Evolutionary conservation across 352 stramenopile species (phyloP), one percentile per base, ranked within the genome.

Genomic region (Globisporangium paroecandrum): DNA sequence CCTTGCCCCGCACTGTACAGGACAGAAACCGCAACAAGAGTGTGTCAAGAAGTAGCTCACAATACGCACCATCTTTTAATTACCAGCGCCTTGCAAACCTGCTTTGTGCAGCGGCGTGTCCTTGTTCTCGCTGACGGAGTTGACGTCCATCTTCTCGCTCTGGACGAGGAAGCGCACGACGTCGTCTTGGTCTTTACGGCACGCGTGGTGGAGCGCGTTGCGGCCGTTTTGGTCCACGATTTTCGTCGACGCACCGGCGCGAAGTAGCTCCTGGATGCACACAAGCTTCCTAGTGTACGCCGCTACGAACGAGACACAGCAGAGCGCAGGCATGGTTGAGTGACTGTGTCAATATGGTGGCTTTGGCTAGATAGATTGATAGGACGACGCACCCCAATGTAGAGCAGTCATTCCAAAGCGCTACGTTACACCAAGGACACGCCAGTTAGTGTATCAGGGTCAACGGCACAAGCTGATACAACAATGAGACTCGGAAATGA

Each of bases 21-120:
- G 13, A 20, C 13, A 47, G 38, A 18, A n/a, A 20, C 13, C 6
- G 6, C 18, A 47, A 18, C 4, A 47, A 13, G 12, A 46, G 38
- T 15, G 12, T 20, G 13, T 47, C 38, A 47, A 5, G 13, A 20
- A 4, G 4, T 13, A 47, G 38, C 38, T 47, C 38, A 47, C 13
- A 18, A 18, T n/a, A 18, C 1, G 4, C 38, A n/a, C 36, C 12
- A 43, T 15, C 10, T 43, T 0, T 43, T 10, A 4, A 43, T 18
- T 15, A 20, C 13, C 13, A 47, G 12, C 12, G 12, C 25, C 25
- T 34, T 22, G 65, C 72, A 1, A 36, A 91, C 83, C 83, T 71
- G 85, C 85, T 86, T 94, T 94, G 62, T 92, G 85, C 59, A 94
- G 70, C 22, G 85, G 83, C 12, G 85, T 94, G 67, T 92, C 83